Evolutionary conservation across 257 asterid species (phyloP).

Genomic region (Solanum tarijense): DNA sequence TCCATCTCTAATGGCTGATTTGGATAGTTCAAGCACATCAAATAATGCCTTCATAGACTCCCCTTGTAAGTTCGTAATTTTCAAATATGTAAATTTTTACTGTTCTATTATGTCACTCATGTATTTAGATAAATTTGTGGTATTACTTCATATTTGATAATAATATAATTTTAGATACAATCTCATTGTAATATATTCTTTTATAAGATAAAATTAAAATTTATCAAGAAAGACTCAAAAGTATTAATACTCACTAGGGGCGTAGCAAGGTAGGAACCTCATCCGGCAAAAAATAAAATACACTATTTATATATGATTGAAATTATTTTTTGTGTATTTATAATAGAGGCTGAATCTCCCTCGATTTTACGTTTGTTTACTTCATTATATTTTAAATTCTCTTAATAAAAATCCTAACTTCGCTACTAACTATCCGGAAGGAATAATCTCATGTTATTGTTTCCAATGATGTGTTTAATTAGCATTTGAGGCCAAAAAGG

Average conservation of each 20-base stretch:
- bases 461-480: background rate
- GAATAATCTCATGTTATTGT: background rate
- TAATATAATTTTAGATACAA: no score
- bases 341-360: background rate
- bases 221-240: background rate
- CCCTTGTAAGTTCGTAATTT: no score
- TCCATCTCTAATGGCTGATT: conserved; percentile 6
- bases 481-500: background rate
- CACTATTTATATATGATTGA: no score
- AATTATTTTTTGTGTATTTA: no score
- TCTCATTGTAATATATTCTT: no score
- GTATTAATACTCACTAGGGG: no score
- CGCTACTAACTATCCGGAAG: background rate
- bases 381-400: no score
- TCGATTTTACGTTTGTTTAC: no score
- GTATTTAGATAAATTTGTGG: background rate
- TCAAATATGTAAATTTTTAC: no score
- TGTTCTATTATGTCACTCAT: no score
- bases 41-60: background rate
- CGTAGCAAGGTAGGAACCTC: background rate
- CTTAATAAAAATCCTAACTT: background rate
- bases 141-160: background rate
- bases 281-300: no score
- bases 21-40: background rate
- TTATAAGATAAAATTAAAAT: no score